These are phyloP conservation scores for Shiraia sp. DNA, from an alignment of 2,329 filamentous ascomycete genomes.

Conservation along the genomic window DNA sequence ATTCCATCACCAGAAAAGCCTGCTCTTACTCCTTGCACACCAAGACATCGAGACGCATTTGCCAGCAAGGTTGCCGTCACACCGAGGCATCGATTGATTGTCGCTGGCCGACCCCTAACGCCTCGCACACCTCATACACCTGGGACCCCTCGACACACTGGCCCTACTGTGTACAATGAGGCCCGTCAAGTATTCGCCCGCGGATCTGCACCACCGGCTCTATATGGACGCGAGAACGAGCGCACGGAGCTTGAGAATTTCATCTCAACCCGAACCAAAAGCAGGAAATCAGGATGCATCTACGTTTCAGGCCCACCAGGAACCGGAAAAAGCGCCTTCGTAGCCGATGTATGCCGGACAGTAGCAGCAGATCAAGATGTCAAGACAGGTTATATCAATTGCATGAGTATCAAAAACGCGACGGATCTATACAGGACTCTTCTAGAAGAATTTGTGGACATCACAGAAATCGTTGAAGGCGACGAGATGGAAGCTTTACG, in stretches of 20 bases:
- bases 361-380: constrained; percentile 58
- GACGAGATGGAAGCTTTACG: constrained; percentile 71
- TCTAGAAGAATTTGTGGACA: constrained; percentile 68
- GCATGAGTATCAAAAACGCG: constrained; percentile 92
- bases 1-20: constrained; percentile 54
- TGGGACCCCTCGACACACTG: constrained; percentile 65
- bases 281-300: constrained; percentile 74
- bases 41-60: constrained; percentile 78
- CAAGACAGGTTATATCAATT: constrained; percentile 84
- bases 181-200: constrained; percentile 87
- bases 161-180: constrained; percentile 80
- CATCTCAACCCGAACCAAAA: constrained; percentile 64
- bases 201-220: constrained; percentile 71
- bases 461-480: constrained; percentile 63
- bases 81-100: constrained; percentile 80
- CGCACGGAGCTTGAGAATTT: constrained; percentile 69
- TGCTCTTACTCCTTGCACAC: constrained; percentile 65
- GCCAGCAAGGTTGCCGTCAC: constrained; percentile 71
- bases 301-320: constrained; percentile 96
- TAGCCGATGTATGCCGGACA: constrained; percentile 74
- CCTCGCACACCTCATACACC: constrained; percentile 79
- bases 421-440: constrained; percentile 83
- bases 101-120: constrained; percentile 73
- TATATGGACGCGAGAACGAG: constrained; percentile 77
- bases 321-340: constrained; percentile 94